A percentile compares a stretch with the other conserved stretches of the same genome.
phyloP scores from a whole-genome alignment of 345 rosid species.

The Conringia planisiliqua region DNA sequence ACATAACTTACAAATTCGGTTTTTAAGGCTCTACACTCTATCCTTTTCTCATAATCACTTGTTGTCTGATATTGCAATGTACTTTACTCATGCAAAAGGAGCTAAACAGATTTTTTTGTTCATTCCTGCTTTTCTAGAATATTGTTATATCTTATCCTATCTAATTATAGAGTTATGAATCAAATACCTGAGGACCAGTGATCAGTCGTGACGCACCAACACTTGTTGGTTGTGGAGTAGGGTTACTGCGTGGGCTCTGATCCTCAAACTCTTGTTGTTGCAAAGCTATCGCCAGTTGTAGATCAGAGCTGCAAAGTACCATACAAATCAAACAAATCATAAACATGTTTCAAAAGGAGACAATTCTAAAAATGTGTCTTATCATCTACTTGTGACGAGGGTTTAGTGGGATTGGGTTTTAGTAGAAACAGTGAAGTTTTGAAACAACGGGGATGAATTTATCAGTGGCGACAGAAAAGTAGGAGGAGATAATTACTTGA shows the following conservation, averaged over 20 bases:
- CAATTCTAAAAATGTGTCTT: neutral
- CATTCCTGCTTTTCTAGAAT: neutral
- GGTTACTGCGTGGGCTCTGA: conserved; percentile 55
- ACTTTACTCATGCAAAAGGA: neutral
- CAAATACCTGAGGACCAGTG: conserved; percentile 81
- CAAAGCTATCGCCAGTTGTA: conserved; percentile 92
- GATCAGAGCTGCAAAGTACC: conserved; percentile 68
- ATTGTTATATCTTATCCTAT: neutral
- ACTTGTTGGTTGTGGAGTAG: conserved; percentile 55
- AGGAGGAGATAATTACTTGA: conserved; percentile 48
- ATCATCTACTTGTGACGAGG: neutral
- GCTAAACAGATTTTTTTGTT: no score
- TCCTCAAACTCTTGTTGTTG: conserved; percentile 97
- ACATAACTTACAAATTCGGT: neutral
- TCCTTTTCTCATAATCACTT: neutral
- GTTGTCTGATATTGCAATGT: neutral
- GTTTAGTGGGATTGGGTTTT: neutral
- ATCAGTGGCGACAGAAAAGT: neutral
- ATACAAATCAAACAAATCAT: neutral
- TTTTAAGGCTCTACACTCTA: no score
- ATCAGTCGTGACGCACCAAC: conserved; percentile 57
- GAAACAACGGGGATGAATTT: neutral
- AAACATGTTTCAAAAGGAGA: neutral
- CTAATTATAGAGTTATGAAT: neutral
- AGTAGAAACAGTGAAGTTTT: neutral